Conservation (phyloP, 2,329 filamentous ascomycete genomes). For the Diaporthe sp. region DNA sequence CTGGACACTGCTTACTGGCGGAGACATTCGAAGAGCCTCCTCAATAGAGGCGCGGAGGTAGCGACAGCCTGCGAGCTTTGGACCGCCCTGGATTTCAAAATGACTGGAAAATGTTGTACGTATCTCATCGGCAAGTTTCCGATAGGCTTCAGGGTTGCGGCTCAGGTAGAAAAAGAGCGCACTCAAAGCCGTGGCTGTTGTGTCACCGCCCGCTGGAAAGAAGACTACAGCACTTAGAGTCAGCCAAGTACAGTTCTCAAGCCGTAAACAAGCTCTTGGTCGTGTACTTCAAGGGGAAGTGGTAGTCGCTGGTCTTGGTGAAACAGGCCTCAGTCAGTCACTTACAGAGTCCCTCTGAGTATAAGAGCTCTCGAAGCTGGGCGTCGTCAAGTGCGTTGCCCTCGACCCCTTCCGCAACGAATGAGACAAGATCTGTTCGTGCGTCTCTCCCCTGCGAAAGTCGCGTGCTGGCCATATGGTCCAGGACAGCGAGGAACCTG, state of each 20-base stretch:
- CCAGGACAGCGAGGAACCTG: conserved; percentile 33
- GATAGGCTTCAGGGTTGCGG: neutral
- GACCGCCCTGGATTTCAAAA: neutral
- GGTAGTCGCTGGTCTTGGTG: neutral
- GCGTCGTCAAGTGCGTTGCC: conserved; percentile 23
- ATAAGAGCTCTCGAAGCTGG: conserved; percentile 40
- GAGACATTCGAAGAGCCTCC: conserved; percentile 32
- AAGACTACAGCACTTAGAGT: neutral
- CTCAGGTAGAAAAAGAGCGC: conserved; percentile 21
- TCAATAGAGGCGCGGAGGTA: conserved; percentile 9
- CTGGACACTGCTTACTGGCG: neutral
- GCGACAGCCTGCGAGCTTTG: conserved; percentile 10
- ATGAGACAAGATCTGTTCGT: conserved; percentile 62
- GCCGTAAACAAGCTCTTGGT: neutral
- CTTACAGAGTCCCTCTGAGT: conserved; percentile 1
- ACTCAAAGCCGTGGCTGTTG: neutral
- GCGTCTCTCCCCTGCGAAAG: conserved; percentile 44
- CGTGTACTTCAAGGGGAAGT: neutral
- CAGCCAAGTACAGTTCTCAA: neutral
- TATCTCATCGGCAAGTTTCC: conserved; percentile 5
- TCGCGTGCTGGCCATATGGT: conserved; percentile 38
- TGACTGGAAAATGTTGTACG: neutral
- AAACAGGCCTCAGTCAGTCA: conserved; percentile 37
- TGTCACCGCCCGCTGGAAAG: conserved; percentile 21
- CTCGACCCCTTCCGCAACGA: conserved; percentile 51